Conservation (phyloP, 441 rosid genomes). For the Corymbia citriodora region DNA sequence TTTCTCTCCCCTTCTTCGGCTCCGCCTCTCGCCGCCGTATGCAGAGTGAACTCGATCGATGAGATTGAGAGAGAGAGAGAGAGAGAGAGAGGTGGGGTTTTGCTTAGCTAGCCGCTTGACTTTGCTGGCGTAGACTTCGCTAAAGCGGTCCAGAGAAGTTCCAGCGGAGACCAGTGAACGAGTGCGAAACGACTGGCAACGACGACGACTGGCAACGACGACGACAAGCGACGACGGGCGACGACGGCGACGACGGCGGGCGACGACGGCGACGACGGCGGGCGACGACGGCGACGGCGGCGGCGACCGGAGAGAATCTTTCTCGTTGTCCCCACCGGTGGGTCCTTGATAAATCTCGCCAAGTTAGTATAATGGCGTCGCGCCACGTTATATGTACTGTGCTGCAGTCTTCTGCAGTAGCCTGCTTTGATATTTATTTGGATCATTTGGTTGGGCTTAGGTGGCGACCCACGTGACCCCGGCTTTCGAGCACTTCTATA, state of each 20-base stretch:
- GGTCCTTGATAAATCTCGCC: background rate
- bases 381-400: background rate
- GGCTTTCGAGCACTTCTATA: background rate
- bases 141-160: background rate
- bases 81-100: accelerated
- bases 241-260: too few relatives aligned
- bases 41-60: background rate
- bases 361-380: background rate
- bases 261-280: too few relatives aligned
- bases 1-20: slow-evolving; percentile 20
- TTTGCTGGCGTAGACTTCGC: background rate
- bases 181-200: background rate
- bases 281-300: background rate
- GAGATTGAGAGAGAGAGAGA: background rate
- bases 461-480: background rate
- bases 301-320: background rate
- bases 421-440: background rate
- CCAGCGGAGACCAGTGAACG: background rate
- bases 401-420: background rate
- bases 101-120: background rate
- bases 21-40: background rate
- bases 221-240: too few relatives aligned
- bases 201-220: too few relatives aligned
- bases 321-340: background rate
- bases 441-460: background rate